Evolutionary conservation across 140 eudicot species (phyloP), one percentile per base, ranked within the genome.

Genomic region (Stevia rebaudiana): DNA sequence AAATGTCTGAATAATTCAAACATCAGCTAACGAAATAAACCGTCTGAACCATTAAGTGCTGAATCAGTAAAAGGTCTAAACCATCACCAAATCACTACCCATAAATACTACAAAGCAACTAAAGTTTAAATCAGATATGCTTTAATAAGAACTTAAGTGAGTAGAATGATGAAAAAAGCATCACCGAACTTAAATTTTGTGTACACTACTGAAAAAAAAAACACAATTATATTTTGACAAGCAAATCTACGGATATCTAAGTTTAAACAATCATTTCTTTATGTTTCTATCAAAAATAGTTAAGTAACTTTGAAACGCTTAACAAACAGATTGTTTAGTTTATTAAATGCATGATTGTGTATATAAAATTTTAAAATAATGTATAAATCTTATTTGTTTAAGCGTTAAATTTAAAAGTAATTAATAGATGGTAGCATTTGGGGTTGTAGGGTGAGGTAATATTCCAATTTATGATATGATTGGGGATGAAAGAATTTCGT

Each of bases 391-490:
- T n/a, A 16, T 69, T 55, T 56, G 36, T 69, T 42, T 30, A 37
- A 49, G 42, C 42, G 35, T 44, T 10, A 41, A 55, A 11, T 28
- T 17, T 39, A 46, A 74, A 5, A 46, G 2, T 22, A 22, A 18
- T 8, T 16, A 11, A 58, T 8, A 17, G 4, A 31, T 48, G 47
- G 13, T 33, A 21, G 59, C 13, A 48, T 47, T 57, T 48, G 41
- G 71, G 25, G 63, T 52, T 63, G 47, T 30, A 63, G 65, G 77
- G 71, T 51, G 77, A 63, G 58, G 77, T 19, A 25, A 72, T 72
- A 72, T 72, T 72, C 77, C 48, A 72, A 63, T 63, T 53, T 63
- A 42, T 63, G 77, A 72, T 30, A 52, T 72, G 77, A 72, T 63
- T 72, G 71, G 71, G 50, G 58, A 56, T 52, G 52, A 53, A 65